These are phyloP conservation scores for Exophiala xenobiotica DNA, from an alignment of 2,329 filamentous ascomycete genomes.

Conservation along the genomic window DNA sequence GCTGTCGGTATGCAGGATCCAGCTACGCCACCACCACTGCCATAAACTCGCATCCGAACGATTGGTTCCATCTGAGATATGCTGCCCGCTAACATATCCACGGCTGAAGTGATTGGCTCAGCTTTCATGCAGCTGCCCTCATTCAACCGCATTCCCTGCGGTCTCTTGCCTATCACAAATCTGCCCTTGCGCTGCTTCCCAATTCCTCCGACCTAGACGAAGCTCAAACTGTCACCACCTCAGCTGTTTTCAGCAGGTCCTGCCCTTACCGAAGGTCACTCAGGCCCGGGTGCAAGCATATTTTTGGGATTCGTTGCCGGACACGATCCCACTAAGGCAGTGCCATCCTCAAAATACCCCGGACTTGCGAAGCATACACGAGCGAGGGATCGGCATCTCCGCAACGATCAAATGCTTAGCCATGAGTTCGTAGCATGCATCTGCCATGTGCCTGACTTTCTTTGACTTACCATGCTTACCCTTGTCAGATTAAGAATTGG, in stretches of 20 bases:
- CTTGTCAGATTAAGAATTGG: no score
- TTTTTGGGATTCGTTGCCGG: no score
- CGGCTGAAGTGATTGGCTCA: background rate
- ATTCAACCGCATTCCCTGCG: background rate
- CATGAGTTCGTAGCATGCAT: background rate
- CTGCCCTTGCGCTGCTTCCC: background rate
- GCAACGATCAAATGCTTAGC: constrained; percentile 4
- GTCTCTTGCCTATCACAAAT: background rate
- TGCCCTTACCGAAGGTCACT: background rate
- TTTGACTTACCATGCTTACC: background rate
- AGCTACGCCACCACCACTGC: background rate
- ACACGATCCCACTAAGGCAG: no score
- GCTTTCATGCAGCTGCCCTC: background rate
- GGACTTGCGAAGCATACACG: no score
- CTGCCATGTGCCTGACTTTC: background rate
- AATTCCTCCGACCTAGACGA: background rate
- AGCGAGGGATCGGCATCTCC: constrained; percentile 3
- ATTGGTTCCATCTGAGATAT: background rate
- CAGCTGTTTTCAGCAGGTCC: background rate
- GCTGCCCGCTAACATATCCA: background rate
- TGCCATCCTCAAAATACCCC: no score
- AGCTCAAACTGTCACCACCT: background rate
- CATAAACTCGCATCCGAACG: background rate
- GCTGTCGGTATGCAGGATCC: background rate
- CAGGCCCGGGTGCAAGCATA: background rate